Evolutionary conservation across 176 grass and related monocot species (phyloP), one percentile per base, ranked within the genome.

Genomic region (Saccharum officinarum): DNA sequence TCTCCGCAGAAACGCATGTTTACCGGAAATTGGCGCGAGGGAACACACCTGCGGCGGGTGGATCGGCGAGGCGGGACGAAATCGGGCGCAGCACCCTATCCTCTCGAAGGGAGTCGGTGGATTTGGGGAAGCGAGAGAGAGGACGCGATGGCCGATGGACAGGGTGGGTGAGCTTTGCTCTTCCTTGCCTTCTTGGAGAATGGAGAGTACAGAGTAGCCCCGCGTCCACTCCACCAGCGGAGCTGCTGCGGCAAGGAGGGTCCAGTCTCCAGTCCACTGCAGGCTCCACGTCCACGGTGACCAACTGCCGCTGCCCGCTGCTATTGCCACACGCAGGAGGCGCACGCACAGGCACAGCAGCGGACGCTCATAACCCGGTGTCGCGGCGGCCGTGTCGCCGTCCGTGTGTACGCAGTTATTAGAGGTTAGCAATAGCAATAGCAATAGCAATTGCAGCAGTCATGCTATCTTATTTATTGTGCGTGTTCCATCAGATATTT

Each of bases 311-410:
- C n/a, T 34, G 86, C 86, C 15, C 12, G 46, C 46, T 47, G 86
- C 86, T 82, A 37, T 25, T 12, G 75, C 66, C 81, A 67, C 67
- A 77, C 44, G 80, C 80, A 15, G 82, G 23, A 67, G 25, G 62
- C 41, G 31, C 76, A 39, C 79, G 64, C 39, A 14, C 54, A 63
- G 60, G 60, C 23, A 63, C 54, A 59, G 30, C 65, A 33, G 57
- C 78, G 71, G 14, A 17, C 77, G 59, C 66, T 85, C 82, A 45
- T 76, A 76, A 62, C 78, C 67, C 86, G 67, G 57, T 44, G 7
- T 34, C 86, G 31, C 85, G 11, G 61, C 82, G 76, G 26, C 18
- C 72, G 60, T 67, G 85, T 69, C 13, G 37, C 78, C 76, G 76
- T 80, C 67, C 67, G 67, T 80, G 76, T 80, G 39, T 18, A 80